Base-by-base conservation (phyloP, 2,329 filamentous ascomycete genomes). In the Pestalotiopsis sp. region DNA sequence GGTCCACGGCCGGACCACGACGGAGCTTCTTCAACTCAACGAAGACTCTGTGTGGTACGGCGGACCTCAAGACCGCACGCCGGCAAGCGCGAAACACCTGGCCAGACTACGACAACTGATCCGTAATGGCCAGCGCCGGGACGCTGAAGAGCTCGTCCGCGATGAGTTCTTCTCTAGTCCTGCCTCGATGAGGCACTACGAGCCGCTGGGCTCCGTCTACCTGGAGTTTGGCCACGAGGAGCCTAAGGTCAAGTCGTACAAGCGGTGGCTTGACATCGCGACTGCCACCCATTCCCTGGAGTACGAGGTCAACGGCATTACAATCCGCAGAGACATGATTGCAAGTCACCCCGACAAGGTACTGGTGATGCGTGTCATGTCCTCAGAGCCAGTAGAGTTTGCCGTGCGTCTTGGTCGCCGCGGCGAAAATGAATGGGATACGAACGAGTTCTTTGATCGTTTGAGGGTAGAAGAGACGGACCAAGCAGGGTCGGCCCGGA, bases 1-100 rank as follows among this genome's bases (percentile, higher is more conserved):
- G 82, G 73, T 84, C 10, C 81, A 83, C 72, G 82, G 83, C 30
- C 77, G 80, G 26, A 80, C 81, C 4, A 71, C 75, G 38, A 81
- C 76, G 3, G 83, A 85, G 68, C 73, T 81, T 14, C 72, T 85
- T 3, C 79, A 81, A 59, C 73, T 85, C 35, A 85, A 85, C 63
- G 83, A 85, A 69, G 81, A 85, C 68, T 83, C 81, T 2, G 78
- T 83, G 2, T 83, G 81, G 81, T 83, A 82, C 72, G 82, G 82
- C 65, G 81, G 81, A 11, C 77, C 76, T 4, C 81, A 82, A 69
- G 75, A 82, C 66, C 80, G 83, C 17, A 81, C 78, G 20, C 81
- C 81, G 22, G 77, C 74, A 55, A 75, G 80, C 58, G 79, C 81
- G 4, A 70, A 71, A 63, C 76, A 81, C 68, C 74, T 85, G 3